Conservation (phyloP, 306 rosid genomes). For the Cucumis cinereus region DNA sequence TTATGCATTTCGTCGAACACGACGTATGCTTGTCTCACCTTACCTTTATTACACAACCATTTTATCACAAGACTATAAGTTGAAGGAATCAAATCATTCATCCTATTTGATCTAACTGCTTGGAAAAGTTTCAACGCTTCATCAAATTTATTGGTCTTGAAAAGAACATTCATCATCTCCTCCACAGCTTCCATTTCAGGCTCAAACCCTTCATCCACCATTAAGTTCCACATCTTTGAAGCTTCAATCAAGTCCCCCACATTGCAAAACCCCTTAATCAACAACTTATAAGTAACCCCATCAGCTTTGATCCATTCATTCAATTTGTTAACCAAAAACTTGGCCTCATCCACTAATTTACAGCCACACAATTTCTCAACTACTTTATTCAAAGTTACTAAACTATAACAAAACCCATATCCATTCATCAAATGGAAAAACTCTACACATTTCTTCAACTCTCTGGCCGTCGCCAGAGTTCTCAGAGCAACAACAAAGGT, state of each 20-base stretch:
- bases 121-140: slow-evolving; percentile 62
- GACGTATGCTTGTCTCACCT: slow-evolving; percentile 23
- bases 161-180: slow-evolving; percentile 54
- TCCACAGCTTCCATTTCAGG: slow-evolving; percentile 40
- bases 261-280: slow-evolving; percentile 56
- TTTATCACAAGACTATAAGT: slow-evolving; percentile 44
- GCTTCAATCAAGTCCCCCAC: slow-evolving; percentile 65
- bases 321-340: slow-evolving; percentile 42
- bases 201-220: slow-evolving; percentile 66
- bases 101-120: slow-evolving; percentile 45
- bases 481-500: slow-evolving; percentile 38
- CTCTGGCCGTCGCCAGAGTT: slow-evolving; percentile 46
- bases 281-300: slow-evolving; percentile 33
- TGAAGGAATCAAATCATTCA: slow-evolving; percentile 42
- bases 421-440: slow-evolving; percentile 57
- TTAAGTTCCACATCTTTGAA: slow-evolving; percentile 66
- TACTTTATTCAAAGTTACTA: slow-evolving; percentile 38
- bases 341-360: slow-evolving; percentile 61
- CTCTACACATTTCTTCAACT: slow-evolving; percentile 61
- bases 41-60: slow-evolving; percentile 62
- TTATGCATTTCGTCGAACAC: slow-evolving; percentile 63
- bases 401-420: slow-evolving; percentile 32
- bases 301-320: slow-evolving; percentile 38
- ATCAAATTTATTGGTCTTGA: slow-evolving; percentile 35
- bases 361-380: slow-evolving; percentile 36